Conservation (phyloP, 1,284 basidiomycete species). For the Somion occarium region DNA sequence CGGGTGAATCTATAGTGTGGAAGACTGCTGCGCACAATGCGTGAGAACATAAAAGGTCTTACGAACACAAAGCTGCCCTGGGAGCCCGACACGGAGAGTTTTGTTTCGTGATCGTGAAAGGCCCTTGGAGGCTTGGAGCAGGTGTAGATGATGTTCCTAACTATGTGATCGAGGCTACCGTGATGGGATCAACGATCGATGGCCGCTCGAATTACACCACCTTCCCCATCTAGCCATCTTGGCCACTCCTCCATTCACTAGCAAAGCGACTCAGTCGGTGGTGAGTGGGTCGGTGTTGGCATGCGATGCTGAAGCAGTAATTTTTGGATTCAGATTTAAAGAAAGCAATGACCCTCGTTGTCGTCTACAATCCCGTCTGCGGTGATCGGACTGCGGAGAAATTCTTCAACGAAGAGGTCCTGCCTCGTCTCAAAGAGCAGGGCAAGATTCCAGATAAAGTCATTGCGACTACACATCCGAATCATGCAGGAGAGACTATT, state of each 20-base stretch:
- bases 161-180: too few relatives aligned
- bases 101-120: too few relatives aligned
- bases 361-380: conserved; percentile 46
- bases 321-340: background rate
- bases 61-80: too few relatives aligned
- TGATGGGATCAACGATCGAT: background rate
- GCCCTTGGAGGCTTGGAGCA: too few relatives aligned
- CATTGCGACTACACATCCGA: conserved; percentile 44
- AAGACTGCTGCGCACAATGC: background rate
- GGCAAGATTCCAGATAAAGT: conserved; percentile 35
- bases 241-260: too few relatives aligned
- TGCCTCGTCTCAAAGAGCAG: conserved; percentile 55
- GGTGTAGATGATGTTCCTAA: too few relatives aligned
- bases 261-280: background rate
- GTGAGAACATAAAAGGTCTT: too few relatives aligned
- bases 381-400: conserved; percentile 37
- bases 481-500: conserved; percentile 58
- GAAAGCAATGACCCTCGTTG: conserved; percentile 25
- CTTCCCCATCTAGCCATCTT: background rate
- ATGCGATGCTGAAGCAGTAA: conserved; percentile 8
- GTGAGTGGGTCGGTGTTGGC: conserved; percentile 4
- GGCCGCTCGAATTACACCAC: background rate
- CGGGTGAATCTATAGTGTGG: conserved; percentile 9
- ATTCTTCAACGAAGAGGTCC: conserved; percentile 56
- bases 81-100: too few relatives aligned